These are phyloP conservation scores for Trichoderma harzianum DNA, from an alignment of 2,329 filamentous ascomycete genomes.

Conservation along the genomic window DNA sequence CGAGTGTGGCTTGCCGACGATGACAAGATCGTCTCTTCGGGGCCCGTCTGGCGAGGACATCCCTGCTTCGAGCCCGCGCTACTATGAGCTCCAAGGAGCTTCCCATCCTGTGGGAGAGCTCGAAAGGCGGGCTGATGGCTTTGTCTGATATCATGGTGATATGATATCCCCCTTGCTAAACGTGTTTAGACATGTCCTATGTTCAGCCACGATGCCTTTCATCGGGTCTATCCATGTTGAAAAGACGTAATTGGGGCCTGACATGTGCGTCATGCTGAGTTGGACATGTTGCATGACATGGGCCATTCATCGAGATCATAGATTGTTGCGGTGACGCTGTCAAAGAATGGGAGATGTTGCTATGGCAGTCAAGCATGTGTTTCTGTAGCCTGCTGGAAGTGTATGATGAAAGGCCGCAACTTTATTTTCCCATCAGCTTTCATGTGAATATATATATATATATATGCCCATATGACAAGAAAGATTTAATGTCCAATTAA, in stretches of 20 bases:
- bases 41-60: not conserved
- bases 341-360: not conserved
- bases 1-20: conserved; percentile 4
- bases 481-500: not conserved
- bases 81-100: not conserved
- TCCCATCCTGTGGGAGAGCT: not conserved
- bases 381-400: not conserved
- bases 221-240: conserved; percentile 4
- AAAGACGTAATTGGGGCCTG: conserved; percentile 5
- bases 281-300: not conserved
- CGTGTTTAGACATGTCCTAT: not conserved
- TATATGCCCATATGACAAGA: not conserved
- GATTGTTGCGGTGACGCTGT: not conserved
- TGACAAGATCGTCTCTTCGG: not conserved
- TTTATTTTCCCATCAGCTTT: not conserved
- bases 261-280: conserved; percentile 5
- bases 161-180: not conserved
- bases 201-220: not conserved
- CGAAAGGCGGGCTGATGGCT: not conserved
- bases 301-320: not conserved
- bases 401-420: conserved; percentile 12
- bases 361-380: not conserved
- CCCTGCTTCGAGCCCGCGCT: not conserved
- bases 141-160: conserved; percentile 17
- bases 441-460: not conserved